These are phyloP conservation scores for Starmerella bombi DNA, from an alignment of 805 yeast species.

Conservation along the genomic window DNA sequence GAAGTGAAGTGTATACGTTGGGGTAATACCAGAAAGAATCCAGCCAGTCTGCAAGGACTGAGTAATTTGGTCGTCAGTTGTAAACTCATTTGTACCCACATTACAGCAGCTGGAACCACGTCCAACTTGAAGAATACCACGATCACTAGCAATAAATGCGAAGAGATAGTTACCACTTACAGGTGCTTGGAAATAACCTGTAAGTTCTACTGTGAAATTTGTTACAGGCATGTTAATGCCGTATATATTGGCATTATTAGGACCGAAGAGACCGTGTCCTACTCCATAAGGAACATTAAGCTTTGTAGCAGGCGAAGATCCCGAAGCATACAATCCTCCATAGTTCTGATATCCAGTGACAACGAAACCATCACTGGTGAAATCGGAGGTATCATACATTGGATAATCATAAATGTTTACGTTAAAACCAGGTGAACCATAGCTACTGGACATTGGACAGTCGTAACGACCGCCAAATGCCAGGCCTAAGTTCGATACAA, in stretches of 20 bases:
- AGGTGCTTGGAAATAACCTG: conserved; percentile 5
- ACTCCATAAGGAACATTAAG: neutral
- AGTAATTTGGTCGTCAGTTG: neutral
- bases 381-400: neutral
- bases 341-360: neutral
- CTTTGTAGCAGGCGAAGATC: neutral
- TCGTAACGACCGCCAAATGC: neutral
- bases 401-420: neutral
- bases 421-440: neutral
- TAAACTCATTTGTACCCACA: neutral
- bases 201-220: conserved; percentile 3
- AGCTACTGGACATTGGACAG: neutral
- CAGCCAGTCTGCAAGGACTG: neutral
- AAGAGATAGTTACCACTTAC: conserved; percentile 2
- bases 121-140: conserved; percentile 1
- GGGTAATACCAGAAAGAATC: neutral
- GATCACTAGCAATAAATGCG: neutral
- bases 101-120: neutral
- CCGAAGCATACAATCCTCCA: neutral
- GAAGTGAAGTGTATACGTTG: neutral
- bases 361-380: neutral
- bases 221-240: conserved; percentile 1
- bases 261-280: neutral
- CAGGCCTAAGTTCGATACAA: neutral
- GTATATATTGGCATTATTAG: neutral